Evolutionary conservation across 768 basidiomycete species (phyloP).

Genomic region (Glaciozyma martinii): DNA sequence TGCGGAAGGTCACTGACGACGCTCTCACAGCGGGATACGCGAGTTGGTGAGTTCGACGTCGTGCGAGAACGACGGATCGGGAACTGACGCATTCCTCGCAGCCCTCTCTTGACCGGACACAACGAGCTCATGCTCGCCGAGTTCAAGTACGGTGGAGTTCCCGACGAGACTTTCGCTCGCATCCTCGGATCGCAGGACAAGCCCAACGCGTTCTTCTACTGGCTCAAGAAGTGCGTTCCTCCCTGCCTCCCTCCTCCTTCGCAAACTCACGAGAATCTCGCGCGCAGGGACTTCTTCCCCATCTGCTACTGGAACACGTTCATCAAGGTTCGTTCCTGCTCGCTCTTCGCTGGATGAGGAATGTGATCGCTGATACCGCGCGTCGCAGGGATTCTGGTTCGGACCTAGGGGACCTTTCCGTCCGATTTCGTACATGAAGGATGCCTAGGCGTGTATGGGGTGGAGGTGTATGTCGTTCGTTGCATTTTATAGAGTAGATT

Average conservation of each 20-base stretch:
- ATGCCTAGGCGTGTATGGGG: no score
- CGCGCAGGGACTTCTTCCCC: conserved; percentile 53
- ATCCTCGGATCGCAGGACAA: conserved; percentile 45
- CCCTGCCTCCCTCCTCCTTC: not conserved
- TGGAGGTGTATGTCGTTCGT: no score
- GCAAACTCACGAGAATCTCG: conserved; percentile 10
- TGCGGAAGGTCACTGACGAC: conserved; percentile 20
- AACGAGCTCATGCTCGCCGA: conserved; percentile 64
- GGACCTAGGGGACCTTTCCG: conserved; percentile 11
- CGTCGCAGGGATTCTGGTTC: conserved; percentile 22
- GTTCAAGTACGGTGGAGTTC: conserved; percentile 83
- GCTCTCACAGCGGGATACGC: conserved; percentile 48
- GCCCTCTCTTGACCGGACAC: conserved; percentile 38
- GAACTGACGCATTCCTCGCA: conserved; percentile 51
- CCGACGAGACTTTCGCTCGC: conserved; percentile 71
- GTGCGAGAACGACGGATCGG: not conserved
- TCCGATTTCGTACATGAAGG: not conserved
- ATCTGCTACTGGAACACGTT: conserved; percentile 64
- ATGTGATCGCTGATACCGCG: no score
- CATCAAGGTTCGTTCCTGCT: conserved; percentile 35
- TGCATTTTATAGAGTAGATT: no score
- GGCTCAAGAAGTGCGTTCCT: conserved; percentile 61
- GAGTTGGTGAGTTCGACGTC: conserved; percentile 50
- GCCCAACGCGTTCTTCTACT: conserved; percentile 59
- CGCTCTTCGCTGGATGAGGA: not conserved